Conservation (phyloP, 352 stramenopile species). For the Phytophthora rubi region DNA sequence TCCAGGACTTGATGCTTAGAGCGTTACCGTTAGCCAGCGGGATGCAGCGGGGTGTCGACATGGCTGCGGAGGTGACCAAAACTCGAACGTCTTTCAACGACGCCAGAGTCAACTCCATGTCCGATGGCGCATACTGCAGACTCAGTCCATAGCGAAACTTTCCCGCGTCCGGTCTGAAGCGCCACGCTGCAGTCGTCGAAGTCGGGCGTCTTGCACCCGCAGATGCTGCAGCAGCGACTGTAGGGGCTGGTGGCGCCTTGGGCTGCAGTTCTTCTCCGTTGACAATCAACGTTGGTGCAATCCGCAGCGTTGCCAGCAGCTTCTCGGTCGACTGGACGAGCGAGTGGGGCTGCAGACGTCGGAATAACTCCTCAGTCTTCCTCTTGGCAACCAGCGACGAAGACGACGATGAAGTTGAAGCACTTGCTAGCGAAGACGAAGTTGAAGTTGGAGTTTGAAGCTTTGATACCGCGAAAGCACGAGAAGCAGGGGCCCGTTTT, state of each 20-base stretch:
- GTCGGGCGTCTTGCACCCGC: background rate
- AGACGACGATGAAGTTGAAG: background rate
- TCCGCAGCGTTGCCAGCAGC: constrained; percentile 36
- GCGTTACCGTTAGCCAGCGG: constrained; percentile 20
- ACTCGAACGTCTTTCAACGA: constrained; percentile 38
- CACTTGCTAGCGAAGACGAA: constrained; percentile 3
- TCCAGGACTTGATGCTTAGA: constrained; percentile 38
- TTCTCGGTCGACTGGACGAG: constrained; percentile 67
- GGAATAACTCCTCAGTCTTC: constrained; percentile 60
- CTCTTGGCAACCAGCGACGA: constrained; percentile 22
- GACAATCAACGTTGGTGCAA: constrained; percentile 39
- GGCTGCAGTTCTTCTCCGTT: constrained; percentile 45
- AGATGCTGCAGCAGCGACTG: constrained; percentile 21
- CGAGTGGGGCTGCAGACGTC: constrained; percentile 57
- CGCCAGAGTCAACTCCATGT: constrained; percentile 38
- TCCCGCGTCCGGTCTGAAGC: constrained; percentile 32
- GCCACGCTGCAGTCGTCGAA: constrained; percentile 13
- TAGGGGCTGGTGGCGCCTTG: constrained; percentile 18
- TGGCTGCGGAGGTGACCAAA: constrained; percentile 15
- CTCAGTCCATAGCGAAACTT: constrained; percentile 48
- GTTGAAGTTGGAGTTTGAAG: constrained; percentile 7
- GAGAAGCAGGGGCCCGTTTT: background rate
- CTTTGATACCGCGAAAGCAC: background rate
- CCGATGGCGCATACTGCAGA: constrained; percentile 33
- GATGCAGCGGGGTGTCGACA: constrained; percentile 16